A percentile compares a stretch with the other conserved stretches of the same genome.
Evolutionary conservation across 1,284 basidiomycete species (phyloP).

Genomic region (Papiliotrema nemorosa): DNA sequence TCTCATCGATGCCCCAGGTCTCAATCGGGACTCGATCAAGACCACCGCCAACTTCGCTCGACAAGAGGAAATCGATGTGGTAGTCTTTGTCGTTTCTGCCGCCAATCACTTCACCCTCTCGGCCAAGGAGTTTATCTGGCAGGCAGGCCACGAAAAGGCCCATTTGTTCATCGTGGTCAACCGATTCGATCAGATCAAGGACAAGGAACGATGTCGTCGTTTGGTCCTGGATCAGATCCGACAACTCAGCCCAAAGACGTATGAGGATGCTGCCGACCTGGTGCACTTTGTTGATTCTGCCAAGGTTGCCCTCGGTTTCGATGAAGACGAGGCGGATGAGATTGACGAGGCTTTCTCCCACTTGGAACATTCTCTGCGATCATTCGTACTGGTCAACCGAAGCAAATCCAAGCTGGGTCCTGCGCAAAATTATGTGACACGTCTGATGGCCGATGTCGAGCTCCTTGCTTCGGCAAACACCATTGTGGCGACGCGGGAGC

Average conservation of each 20-base stretch:
- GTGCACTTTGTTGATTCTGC: slow-evolving; percentile 98
- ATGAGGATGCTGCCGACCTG: slow-evolving; percentile 84
- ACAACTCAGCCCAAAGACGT: slow-evolving; percentile 85
- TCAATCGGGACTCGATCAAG: slow-evolving; percentile 93
- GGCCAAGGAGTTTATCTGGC: slow-evolving; percentile 89
- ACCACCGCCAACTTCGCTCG: slow-evolving; percentile 95
- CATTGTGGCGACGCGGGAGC: slow-evolving; percentile 75
- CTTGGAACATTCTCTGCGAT: slow-evolving; percentile 86
- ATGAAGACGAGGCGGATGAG: slow-evolving; percentile 45
- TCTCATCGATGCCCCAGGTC: slow-evolving; percentile 95
- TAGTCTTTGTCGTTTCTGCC: slow-evolving; percentile 96
- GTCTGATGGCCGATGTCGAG: slow-evolving; percentile 84
- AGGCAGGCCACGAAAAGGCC: slow-evolving; percentile 94
- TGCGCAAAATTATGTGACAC: slow-evolving; percentile 86
- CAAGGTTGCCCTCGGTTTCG: slow-evolving; percentile 42
- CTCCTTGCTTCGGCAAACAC: slow-evolving; percentile 83
- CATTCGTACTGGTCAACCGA: slow-evolving; percentile 93
- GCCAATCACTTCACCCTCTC: slow-evolving; percentile 99
- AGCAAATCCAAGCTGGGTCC: slow-evolving; percentile 94
- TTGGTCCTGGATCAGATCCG: slow-evolving; percentile 92
- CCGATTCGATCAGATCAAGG: slow-evolving; percentile 92
- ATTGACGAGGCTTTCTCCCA: slow-evolving; percentile 73
- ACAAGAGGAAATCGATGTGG: slow-evolving; percentile 97
- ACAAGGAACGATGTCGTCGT: slow-evolving; percentile 90
- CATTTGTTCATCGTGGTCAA: slow-evolving; percentile 99